Base-by-base conservation (phyloP, 2,329 filamentous ascomycete species). In the Claviceps monticola region DNA sequence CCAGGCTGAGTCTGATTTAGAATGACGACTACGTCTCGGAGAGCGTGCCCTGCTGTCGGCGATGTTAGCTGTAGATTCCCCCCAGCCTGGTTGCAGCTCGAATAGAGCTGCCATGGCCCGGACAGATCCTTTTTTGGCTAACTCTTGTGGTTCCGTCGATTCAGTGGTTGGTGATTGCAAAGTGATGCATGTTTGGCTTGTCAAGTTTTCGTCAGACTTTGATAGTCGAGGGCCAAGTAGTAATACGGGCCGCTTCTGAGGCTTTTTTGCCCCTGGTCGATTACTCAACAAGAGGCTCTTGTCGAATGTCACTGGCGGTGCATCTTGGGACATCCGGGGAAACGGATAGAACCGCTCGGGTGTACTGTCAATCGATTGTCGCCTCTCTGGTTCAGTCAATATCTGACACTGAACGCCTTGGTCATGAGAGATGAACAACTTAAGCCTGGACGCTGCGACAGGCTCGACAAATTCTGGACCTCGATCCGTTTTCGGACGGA, bases 31-130 rank as follows among this genome's bases (percentile, higher is more conserved):
- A 36, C 50, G 45, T 47, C 45, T 37, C 13, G 29, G 49, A 26
- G 42, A 37, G 2, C 9, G 23, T 38, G 16, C 17, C 14, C 36
- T 51, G 36, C 16, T 44, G 17, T 29, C 50, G 11, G 29, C 47
- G 16, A n/a, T 26, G 29, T 9, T 16, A 17, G 36, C 21, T 6
- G 42, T 26, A 21, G 23, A 44, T n/a, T 45, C 37, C 5, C 17
- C 23, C 51, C 46, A 42, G 38, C 34, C 7, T 57, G 54, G 16
- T 14, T 59, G 57, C 7, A 58, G 68, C 55, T 79, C 73, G 59
- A 78, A 78, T 59, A 71, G 68, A 38, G 75, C 75, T 4, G 75
- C 70, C 66, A 79, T 76, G 2, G 72, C 73, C 56, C 64, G 74
- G 13, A 77, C 74, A 3, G 65, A 61, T 19, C 60, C 59, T 53